Percentiles rank a stretch among this genome's conserved stretches.
Conservation (phyloP, 2,329 filamentous ascomycete genomes). For the Orbilia blumenaviensis region DNA sequence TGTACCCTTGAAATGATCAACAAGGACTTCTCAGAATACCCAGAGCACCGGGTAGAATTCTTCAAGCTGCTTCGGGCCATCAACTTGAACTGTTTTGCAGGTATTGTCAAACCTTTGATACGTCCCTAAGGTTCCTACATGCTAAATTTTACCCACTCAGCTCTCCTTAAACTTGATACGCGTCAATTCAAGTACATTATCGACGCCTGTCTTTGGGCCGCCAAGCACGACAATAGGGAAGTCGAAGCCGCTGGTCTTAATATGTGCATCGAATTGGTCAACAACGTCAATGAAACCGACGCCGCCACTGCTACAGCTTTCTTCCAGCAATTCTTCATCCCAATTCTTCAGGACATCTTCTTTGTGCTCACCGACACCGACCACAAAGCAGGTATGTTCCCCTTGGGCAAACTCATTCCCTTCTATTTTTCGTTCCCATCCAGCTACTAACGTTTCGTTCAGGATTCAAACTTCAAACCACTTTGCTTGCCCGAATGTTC, state of each 20-base stretch:
- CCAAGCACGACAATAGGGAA: slow-evolving; percentile 98
- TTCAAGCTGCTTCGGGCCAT: slow-evolving; percentile 96
- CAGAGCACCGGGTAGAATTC: slow-evolving; percentile 98
- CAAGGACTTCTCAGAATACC: slow-evolving; percentile 99
- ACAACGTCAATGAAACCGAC: slow-evolving; percentile 95
- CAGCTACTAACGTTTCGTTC: background rate
- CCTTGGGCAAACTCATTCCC: background rate
- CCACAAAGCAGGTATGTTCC: slow-evolving; percentile 76
- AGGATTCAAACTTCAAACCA: slow-evolving; percentile 95
- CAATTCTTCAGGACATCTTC: slow-evolving; percentile 96
- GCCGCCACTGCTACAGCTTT: slow-evolving; percentile 86
- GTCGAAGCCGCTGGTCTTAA: slow-evolving; percentile 95
- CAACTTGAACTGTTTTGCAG: slow-evolving; percentile 96
- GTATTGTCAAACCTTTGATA: slow-evolving; percentile 60
- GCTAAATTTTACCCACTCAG: slow-evolving; percentile 59
- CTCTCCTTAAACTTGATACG: slow-evolving; percentile 90
- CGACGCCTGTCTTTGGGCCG: slow-evolving; percentile 99
- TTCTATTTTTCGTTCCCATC: background rate
- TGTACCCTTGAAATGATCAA: slow-evolving; percentile 99
- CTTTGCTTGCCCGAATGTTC: slow-evolving; percentile 93
- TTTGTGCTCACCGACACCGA: slow-evolving; percentile 97
- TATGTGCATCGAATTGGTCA: slow-evolving; percentile 97
- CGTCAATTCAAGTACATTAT: slow-evolving; percentile 99
- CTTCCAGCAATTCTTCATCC: slow-evolving; percentile 97
- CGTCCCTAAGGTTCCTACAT: background rate